Conservation (phyloP, 129 eudicot genomes). For the Scalesia atractyloides region DNA sequence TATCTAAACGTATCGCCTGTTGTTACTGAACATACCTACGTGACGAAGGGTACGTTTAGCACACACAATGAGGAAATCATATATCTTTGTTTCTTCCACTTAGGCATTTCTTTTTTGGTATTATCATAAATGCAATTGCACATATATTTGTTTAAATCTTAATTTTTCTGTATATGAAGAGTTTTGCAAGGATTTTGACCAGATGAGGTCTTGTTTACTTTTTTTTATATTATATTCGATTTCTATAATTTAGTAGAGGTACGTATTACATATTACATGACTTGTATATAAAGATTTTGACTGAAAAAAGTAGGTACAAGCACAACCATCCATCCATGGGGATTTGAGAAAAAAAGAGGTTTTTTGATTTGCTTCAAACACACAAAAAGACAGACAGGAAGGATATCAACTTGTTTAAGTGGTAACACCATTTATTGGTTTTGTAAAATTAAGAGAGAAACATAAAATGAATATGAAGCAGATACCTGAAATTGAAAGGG, state of each 20-base stretch:
- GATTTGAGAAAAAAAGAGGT: background rate
- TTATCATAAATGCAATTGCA: background rate
- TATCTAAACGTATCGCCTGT: background rate
- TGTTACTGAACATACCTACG: too few relatives aligned
- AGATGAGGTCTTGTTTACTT: background rate
- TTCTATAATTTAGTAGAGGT: background rate
- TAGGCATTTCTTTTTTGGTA: constrained; percentile 3
- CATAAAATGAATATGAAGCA: background rate
- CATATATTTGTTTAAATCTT: background rate
- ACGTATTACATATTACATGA: background rate
- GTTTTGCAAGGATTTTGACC: constrained; percentile 4
- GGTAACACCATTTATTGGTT: background rate
- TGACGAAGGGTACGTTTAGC: too few relatives aligned
- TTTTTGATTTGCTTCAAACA: background rate
- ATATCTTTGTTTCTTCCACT: background rate
- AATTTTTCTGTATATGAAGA: background rate
- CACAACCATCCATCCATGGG: background rate
- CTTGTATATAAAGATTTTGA: background rate
- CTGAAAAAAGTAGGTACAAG: background rate
- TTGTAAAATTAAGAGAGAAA: background rate
- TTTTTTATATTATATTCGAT: background rate
- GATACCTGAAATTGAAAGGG: too few relatives aligned
- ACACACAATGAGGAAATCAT: too few relatives aligned
- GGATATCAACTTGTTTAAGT: background rate
- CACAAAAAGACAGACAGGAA: constrained; percentile 3